Evolutionary conservation across 352 stramenopile species (phyloP), one percentile per base, ranked within the genome.

Genomic region (Globisporangium paroecandrum): DNA sequence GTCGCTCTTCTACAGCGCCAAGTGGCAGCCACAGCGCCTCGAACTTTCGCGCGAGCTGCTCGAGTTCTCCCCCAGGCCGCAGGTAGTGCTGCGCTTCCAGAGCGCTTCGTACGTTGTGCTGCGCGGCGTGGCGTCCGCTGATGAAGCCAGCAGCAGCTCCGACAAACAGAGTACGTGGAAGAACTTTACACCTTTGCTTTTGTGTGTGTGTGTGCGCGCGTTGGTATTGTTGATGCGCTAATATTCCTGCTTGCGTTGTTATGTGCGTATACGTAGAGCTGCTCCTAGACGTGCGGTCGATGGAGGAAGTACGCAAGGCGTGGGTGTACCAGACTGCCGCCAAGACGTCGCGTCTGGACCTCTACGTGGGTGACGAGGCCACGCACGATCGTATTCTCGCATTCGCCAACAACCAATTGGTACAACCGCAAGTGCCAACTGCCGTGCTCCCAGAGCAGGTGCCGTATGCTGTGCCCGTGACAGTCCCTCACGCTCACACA

Each of bases 281-380:
- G 41, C 51, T 75, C 51, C 18, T 87, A 46, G 79, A 77, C 10
- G 76, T 83, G 43, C 69, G 79, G 15, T 32, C 71, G n/a, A 74
- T 87, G 60, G 74, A 69, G 34, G 79, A 85, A 58, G 70, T 85
- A 27, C 74, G 62, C 13, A 66, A 64, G 4, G 66, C 76, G 10
- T 77, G 77, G 60, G 57, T 70, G 47, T 87, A 84, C 65, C 77
- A 85, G 43, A 87, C 77, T 13, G 74, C 79, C 20, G 76, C 68
- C 1, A 75, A 72, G 9, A 73, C 76, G 3, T 68, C 73, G 58
- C 49, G 63, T 0, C 58, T 87, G 10, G 74, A 82, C 59, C 20
- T 87, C n/a, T 87, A 77, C 53, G 65, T 83, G 51, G 79, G 79
- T 36, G 68, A 67, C 24, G 71, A 69, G 58, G 38, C 65, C 20